phyloP scores from a whole-genome alignment of 305 asterid genomes.

The Plantago rigida region DNA sequence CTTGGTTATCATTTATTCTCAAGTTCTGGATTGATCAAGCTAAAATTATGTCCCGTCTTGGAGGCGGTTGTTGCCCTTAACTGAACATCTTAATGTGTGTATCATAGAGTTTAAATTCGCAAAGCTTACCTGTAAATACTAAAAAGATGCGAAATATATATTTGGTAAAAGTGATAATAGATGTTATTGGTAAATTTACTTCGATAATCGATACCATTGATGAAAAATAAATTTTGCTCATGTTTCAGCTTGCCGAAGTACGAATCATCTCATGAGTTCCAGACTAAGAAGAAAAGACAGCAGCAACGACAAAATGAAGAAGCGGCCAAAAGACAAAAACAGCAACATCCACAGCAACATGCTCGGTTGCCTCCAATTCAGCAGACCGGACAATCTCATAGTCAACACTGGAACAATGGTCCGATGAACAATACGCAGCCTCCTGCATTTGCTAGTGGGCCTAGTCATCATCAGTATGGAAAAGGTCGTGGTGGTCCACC shows the following conservation, averaged over 20 bases:
- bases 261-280: constrained; percentile 94
- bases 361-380: constrained; percentile 86
- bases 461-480: constrained; percentile 64
- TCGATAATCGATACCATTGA: background rate
- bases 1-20: no score
- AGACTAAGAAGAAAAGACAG: constrained; percentile 89
- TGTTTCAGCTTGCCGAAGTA: constrained; percentile 68
- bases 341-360: constrained; percentile 75
- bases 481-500: constrained; percentile 76
- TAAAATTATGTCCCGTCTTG: background rate
- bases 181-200: background rate
- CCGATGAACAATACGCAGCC: constrained; percentile 52
- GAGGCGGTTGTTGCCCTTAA: background rate
- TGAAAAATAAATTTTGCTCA: background rate
- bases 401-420: constrained; percentile 58
- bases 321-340: constrained; percentile 72
- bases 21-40: no score
- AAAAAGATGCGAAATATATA: no score
- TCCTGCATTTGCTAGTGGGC: constrained; percentile 39
- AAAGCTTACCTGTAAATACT: no score
- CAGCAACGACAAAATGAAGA: constrained; percentile 86
- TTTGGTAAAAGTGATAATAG: no score
- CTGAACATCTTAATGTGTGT: background rate
- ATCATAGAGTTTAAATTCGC: no score
- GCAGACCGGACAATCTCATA: constrained; percentile 63